Conservation (phyloP, 2,329 filamentous ascomycete species). For the Colletotrichum neosansevieriae region DNA sequence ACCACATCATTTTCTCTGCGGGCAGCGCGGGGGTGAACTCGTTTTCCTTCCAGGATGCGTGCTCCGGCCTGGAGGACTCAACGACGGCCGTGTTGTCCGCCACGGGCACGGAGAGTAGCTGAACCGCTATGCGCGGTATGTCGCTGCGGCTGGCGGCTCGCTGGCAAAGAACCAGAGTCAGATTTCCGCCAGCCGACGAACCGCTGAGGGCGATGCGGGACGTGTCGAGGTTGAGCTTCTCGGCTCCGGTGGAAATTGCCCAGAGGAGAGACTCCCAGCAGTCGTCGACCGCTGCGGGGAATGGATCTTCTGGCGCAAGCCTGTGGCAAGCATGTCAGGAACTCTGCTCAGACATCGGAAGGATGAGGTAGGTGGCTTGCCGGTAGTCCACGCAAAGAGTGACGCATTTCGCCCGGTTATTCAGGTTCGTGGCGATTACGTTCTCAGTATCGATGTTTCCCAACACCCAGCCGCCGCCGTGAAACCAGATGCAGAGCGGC, state of each 20-base stretch:
- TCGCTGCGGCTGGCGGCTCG: conserved; percentile 55
- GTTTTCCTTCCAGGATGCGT: conserved; percentile 62
- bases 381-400: conserved; percentile 69
- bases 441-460: conserved; percentile 71
- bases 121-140: conserved; percentile 50
- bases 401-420: conserved; percentile 61
- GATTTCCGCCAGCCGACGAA: conserved; percentile 63
- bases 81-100: conserved; percentile 70
- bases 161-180: conserved; percentile 66
- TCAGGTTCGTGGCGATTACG: conserved; percentile 66
- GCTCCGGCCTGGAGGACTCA: conserved; percentile 48
- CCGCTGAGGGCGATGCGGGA: conserved; percentile 57
- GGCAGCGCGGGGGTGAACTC: conserved; percentile 64
- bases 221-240: conserved; percentile 54
- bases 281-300: conserved; percentile 68
- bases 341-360: background rate
- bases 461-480: conserved; percentile 70
- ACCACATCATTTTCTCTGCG: conserved; percentile 71
- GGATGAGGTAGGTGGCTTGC: conserved; percentile 46
- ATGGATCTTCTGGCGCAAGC: conserved; percentile 68
- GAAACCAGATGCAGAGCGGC: conserved; percentile 68
- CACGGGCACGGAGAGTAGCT: conserved; percentile 69
- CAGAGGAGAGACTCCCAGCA: conserved; percentile 68
- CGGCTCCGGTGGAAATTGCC: conserved; percentile 47
- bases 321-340: conserved; percentile 45